Evolutionary conservation across 2,329 filamentous ascomycete species (phyloP), one percentile per base, ranked within the genome.

Genomic region (Calonectria pteridis): DNA sequence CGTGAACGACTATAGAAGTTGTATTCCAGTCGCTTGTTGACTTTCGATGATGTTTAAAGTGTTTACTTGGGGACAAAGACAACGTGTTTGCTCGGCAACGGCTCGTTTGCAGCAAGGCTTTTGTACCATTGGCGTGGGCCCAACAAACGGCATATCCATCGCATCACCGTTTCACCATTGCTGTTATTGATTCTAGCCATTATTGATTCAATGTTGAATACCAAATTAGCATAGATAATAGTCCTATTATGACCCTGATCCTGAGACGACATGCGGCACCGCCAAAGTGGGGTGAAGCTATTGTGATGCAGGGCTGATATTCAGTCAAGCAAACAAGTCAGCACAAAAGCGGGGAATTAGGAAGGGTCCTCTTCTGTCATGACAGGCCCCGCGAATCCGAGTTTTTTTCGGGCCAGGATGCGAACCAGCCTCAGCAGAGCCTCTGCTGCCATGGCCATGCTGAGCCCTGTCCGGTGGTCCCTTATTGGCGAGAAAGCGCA

Each of bases 211-310:
- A 40, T 62, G 7, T 28, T 40, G 6, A 29, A 40, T 62, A 16
- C 7, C 23, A 40, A 6, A 6, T 9, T 40, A 16, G 18, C 14
- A 35, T 3, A 40, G 10, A 16, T 18, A 37, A 20, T 13, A 28
- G 23, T 7, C 33, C 55, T 18, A 37, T 37, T 28, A 16, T 40
- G 23, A 62, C 10, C 11, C 37, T 62, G 33, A 37, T 28, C 11
- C 20, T n/a, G 43, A 46, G 20, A 23, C 23, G 14, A 14, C 35
- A 37, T 37, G 50, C 53, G 20, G n/a, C 23, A 29, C 18, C 49
- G 49, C 66, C n/a, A 31, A 59, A 51, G 66, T 62, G 66, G 66
- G 50, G 37, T 68, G 66, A 68, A 59, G 66, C 51, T 50, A 50
- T 59, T 50, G 33, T 16, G 64, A 55, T 53, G 23, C 49, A 67